Percentiles rank a stretch among this genome's conserved stretches.
Conservation (phyloP, 2,329 filamentous ascomycete genomes). For the Hymenoscyphus occultus region DNA sequence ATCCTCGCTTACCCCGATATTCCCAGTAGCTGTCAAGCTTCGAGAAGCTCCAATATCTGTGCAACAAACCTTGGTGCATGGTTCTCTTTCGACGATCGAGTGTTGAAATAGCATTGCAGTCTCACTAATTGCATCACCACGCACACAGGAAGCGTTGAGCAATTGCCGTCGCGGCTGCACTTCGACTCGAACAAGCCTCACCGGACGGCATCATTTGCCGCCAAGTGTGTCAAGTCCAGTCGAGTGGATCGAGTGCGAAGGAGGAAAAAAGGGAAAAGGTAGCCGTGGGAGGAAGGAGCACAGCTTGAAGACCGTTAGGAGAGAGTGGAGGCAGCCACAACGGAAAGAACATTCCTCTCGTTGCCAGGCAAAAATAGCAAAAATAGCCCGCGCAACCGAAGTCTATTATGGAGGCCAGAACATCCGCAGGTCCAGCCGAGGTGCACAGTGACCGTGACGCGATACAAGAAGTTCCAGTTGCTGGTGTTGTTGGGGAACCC, state of each 20-base stretch:
- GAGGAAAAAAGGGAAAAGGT: background rate
- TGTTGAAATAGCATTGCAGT: background rate
- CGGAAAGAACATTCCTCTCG: constrained; percentile 7
- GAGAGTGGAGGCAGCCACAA: background rate
- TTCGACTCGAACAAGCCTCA: constrained; percentile 1
- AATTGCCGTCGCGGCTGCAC: background rate
- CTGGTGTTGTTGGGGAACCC: background rate
- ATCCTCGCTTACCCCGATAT: background rate
- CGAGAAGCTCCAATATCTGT: background rate
- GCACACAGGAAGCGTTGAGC: background rate
- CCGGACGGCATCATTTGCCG: background rate
- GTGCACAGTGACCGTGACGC: constrained; percentile 2
- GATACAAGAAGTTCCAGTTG: background rate
- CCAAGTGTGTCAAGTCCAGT: background rate
- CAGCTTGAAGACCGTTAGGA: background rate
- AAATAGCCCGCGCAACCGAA: constrained; percentile 1
- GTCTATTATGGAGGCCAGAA: background rate
- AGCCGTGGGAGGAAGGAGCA: background rate
- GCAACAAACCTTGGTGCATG: background rate
- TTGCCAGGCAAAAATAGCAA: constrained; percentile 2
- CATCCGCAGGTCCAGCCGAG: background rate
- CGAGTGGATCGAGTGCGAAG: constrained; percentile 4
- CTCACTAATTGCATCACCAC: background rate
- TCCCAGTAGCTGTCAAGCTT: background rate
- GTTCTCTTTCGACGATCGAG: background rate